Conservation (phyloP, 2,329 filamentous ascomycete genomes). For the Fusarium chlamydosporum region DNA sequence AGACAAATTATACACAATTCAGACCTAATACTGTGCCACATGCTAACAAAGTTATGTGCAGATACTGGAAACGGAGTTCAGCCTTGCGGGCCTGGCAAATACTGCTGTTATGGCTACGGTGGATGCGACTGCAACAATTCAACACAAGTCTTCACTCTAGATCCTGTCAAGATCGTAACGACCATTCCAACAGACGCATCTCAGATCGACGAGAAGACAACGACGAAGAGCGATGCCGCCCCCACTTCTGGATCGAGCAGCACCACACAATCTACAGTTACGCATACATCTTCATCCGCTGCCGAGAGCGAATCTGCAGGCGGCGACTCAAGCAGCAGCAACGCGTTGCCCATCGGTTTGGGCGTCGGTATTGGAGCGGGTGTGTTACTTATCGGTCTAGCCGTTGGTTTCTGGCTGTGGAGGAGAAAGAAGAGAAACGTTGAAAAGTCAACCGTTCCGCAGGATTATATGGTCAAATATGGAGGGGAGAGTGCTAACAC, state of each 20-base stretch:
- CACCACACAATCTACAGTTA: not conserved
- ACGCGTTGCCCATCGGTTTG: not conserved
- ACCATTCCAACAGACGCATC: not conserved
- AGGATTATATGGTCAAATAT: not conserved
- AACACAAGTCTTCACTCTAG: slow-evolving; percentile 6
- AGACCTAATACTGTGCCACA: no score
- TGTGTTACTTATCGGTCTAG: not conserved
- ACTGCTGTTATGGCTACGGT: not conserved
- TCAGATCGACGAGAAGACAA: not conserved
- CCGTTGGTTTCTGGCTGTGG: not conserved
- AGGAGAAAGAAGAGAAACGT: slow-evolving; percentile 2
- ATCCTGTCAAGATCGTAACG: slow-evolving; percentile 1
- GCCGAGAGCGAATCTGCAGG: not conserved
- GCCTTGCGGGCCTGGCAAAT: not conserved
- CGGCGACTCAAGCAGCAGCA: not conserved
- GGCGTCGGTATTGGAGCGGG: not conserved
- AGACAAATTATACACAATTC: no score
- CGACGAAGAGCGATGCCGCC: not conserved
- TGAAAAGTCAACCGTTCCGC: not conserved
- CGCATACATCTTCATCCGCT: not conserved
- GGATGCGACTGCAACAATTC: slow-evolving; percentile 6
- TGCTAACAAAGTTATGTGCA: not conserved
- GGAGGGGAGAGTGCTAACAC: not conserved
- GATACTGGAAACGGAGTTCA: not conserved
- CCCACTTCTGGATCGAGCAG: not conserved